A percentile compares a stretch with the other conserved stretches of the same genome.
Evolutionary conservation across 352 stramenopile species (phyloP).

Genomic region (Phytophthora pluvialis): DNA sequence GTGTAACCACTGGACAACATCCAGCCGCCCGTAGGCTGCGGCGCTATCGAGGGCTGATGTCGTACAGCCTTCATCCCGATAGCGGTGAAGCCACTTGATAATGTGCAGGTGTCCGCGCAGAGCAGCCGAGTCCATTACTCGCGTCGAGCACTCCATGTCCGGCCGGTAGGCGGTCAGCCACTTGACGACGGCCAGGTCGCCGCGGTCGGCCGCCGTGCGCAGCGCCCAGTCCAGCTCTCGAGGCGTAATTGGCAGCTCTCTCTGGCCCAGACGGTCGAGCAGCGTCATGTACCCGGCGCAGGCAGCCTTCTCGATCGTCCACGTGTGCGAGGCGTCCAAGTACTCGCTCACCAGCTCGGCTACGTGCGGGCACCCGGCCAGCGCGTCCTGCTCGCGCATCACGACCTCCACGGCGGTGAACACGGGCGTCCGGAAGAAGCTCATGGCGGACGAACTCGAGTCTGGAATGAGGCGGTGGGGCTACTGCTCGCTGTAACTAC

Average conservation of each 20-base stretch:
- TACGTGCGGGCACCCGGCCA: slow-evolving; percentile 57
- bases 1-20: slow-evolving; percentile 79
- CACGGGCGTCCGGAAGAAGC: slow-evolving; percentile 20
- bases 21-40: slow-evolving; percentile 69
- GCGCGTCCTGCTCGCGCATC: slow-evolving; percentile 47
- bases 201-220: slow-evolving; percentile 72
- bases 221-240: slow-evolving; percentile 74
- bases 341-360: slow-evolving; percentile 52
- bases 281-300: slow-evolving; percentile 60
- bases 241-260: slow-evolving; percentile 45
- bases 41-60: slow-evolving; percentile 83
- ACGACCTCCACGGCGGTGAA: slow-evolving; percentile 53
- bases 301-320: slow-evolving; percentile 64
- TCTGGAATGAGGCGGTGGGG: slow-evolving; percentile 4
- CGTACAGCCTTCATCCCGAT: slow-evolving; percentile 74
- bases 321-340: slow-evolving; percentile 63
- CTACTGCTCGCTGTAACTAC: background rate
- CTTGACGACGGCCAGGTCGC: slow-evolving; percentile 61
- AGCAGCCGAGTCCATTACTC: slow-evolving; percentile 85
- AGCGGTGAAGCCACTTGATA: slow-evolving; percentile 74
- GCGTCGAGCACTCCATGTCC: slow-evolving; percentile 57
- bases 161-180: slow-evolving; percentile 72
- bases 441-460: slow-evolving; percentile 30
- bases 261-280: slow-evolving; percentile 52
- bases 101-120: slow-evolving; percentile 69